Base-by-base conservation (phyloP, 2,329 filamentous ascomycete species). In the Septoria linicola region DNA sequence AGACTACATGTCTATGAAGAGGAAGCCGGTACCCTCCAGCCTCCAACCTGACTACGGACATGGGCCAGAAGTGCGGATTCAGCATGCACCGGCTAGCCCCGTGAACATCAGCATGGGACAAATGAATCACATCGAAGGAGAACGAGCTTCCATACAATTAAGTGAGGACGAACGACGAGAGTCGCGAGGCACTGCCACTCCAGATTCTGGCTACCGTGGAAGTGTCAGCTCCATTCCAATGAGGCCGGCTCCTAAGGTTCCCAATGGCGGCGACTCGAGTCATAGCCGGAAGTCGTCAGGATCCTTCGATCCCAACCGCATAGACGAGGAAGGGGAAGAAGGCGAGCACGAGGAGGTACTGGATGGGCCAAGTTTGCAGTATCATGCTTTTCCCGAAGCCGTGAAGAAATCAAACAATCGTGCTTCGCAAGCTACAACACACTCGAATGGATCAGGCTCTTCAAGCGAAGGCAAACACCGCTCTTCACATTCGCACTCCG, bases 351-450 rank as follows among this genome's bases (percentile, higher is more conserved):
- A 65, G 4, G 64, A 66, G 4, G 58, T 61, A 14, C 61, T 67
- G 14, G 70, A 74, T 23, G 59, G 55, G 43, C 73, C 72, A 10
- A 75, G 75, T 20, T 61, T 81, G 39, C 72, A 77, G 37, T 81
- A 81, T 59, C 73, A 74, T 40, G 70, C 71, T 2, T 74, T 75
- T 43, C 70, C 73, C 17, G 70, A 73, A 17, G 59, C 11, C 59
- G 62, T 8, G 55, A 58, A 53, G 52, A 39, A 63, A 41, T 42
- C 54, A 14, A 55, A 63, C 32, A 59, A 67, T 30, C 59, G 66
- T 20, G 55, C 53, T 3, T 68, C 65, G 11, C 66, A 67, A 36
- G 61, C 62, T 53, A 66, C 66, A 0, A 53, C 61, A 2, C 57
- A 58, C 20, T 68, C 66, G 13, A 53, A 43, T 8, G 63, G 58